Evolutionary conservation across 2,329 filamentous ascomycete species (phyloP), one percentile per base, ranked within the genome.

Genomic region (Aureobasidium musti): DNA sequence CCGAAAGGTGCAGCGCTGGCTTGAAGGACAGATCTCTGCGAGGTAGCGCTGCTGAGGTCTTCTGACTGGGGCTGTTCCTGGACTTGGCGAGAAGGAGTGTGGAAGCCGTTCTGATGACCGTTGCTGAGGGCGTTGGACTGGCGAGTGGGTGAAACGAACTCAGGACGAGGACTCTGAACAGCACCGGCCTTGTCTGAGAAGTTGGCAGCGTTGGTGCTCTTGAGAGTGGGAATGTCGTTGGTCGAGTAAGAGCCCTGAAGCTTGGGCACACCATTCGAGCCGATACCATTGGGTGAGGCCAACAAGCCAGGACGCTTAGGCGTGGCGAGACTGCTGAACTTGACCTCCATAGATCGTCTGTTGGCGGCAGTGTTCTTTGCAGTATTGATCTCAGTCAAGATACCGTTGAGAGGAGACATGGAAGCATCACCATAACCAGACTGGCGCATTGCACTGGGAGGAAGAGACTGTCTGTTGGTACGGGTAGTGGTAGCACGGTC

Each of bases 221-320:
- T 96, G 21, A 63, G 11, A 5, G 92, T 96, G 5, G 92, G 91
- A 23, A 97, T 84, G 74, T 98, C 93, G 77, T 90, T 95, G 64
- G 91, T 88, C 11, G 95, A 97, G 80, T 91, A 97, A 0, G 94
- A 97, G 52, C 90, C 89, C 78, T 93, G 91, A 67, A 97, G 79
- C 81, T 91, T 92, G 35, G 89, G 86, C 63, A 86, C 86, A 30
- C 86, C 82, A 76, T 89, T 84, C 68, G 73, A 74, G 74, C 72
- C 82, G 80, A 73, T 83, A 71, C 75, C 86, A 86, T 69, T 89
- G 78, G 63, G 88, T 87, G 79, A 88, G 82, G 70, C 85, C 82
- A 79, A 73, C 57, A 79, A 77, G 67, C 77, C 78, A 14, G 80
- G 77, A 63, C 80, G 80, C 76, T 82, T 81, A 57, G 76, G 75